Evolutionary conservation across 164 flowering plant genomes (phyloP), one percentile per base, ranked within the genome.

Genomic region (Vitis amurensis): DNA sequence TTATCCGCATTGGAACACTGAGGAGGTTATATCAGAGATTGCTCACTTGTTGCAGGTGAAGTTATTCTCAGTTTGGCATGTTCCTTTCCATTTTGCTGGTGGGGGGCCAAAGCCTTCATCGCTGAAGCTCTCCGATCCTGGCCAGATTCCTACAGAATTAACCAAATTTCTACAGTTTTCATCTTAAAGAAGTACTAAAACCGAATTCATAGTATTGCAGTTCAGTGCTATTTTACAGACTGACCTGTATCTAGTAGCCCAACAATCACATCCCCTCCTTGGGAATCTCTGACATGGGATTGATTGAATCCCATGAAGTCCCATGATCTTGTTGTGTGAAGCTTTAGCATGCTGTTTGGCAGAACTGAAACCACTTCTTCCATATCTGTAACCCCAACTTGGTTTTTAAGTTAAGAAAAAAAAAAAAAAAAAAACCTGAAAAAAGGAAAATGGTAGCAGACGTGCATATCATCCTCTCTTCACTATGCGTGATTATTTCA

Each of bases 311-410:
- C 90, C 69, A 72, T 52, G 73, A 85, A 85, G 47, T 83, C 84
- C 88, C 87, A 83, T 55, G 90, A 84, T 65, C 88, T 79, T 67
- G 90, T 82, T 2, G 86, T 84, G 57, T 84, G 90, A 70, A 81
- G 80, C 59, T 78, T 16, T 11, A 78, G 51, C 14, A 58, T 73
- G 14, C 16, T 73, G 69, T 79, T 82, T 7, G 85, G 86, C 52
- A 82, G n/a, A 29, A 84, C 84, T 31, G 83, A 80, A 23, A 86
- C 74, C 48, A 86, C 87, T 8, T 74, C 84, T 23, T 79, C 84
- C 83, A 77, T 84, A 56, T 71, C 84, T 84, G 81, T 73, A 73
- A 30, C 4, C 19, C 0, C 9, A 56, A 15, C 14, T 12, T 15
- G 19, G 19, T 23, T 23, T 13, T 12, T 8, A 56, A 15, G 16